These are phyloP conservation scores for Pseudopediastrum boryanum DNA, from an alignment of 139 green algal species.

Conservation along the genomic window DNA sequence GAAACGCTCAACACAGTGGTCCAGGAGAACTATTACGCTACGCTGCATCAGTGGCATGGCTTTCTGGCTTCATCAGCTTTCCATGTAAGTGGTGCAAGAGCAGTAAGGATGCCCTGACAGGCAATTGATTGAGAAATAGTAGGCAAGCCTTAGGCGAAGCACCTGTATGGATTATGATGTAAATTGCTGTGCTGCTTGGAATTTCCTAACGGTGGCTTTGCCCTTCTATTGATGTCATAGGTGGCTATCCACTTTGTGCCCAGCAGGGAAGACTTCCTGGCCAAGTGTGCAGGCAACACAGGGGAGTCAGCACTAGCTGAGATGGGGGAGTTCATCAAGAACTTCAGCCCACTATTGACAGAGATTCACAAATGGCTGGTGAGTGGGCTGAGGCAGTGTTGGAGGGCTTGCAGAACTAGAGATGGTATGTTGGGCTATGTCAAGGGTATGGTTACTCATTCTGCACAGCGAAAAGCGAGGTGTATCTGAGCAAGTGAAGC, in stretches of 20 bases:
- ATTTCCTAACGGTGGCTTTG: no score
- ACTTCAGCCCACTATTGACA: slow-evolving; percentile 59
- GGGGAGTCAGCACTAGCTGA: slow-evolving; percentile 36
- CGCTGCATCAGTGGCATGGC: slow-evolving; percentile 76
- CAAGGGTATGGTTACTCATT: no score
- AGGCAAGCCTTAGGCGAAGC: no score
- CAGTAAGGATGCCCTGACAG: not conserved
- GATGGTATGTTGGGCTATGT: no score
- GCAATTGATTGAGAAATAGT: not conserved
- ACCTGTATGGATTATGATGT: no score
- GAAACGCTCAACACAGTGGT: slow-evolving; percentile 49
- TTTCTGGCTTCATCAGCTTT: slow-evolving; percentile 78
- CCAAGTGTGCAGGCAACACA: slow-evolving; percentile 36
- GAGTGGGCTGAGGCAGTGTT: not conserved
- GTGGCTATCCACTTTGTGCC: slow-evolving; percentile 62
- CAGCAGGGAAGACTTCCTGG: slow-evolving; percentile 51
- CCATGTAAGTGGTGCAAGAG: slow-evolving; percentile 39
- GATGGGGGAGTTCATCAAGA: slow-evolving; percentile 57
- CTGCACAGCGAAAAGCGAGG: no score
- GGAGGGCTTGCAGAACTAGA: no score
- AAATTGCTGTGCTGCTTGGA: no score
- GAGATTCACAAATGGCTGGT: slow-evolving; percentile 71
- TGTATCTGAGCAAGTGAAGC: no score
- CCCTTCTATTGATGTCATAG: slow-evolving; percentile 12
- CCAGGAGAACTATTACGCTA: slow-evolving; percentile 64